These are phyloP conservation scores for Acacia melanoxylon DNA, from an alignment of 306 rosid species.

Conservation along the genomic window DNA sequence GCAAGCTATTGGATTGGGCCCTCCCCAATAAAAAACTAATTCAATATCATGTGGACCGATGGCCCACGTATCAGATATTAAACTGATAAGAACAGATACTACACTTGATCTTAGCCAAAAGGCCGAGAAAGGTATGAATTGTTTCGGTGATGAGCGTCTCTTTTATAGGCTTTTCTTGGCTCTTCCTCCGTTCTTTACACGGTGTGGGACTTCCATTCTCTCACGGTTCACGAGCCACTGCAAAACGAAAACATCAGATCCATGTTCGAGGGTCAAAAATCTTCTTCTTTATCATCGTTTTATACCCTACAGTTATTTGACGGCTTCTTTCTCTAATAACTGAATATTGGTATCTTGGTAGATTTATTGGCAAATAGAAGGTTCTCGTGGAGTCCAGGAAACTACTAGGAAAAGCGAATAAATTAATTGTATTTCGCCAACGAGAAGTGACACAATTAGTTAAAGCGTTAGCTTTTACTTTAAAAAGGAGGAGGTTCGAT, in stretches of 20 bases:
- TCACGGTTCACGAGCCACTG: not conserved
- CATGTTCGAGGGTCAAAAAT: not conserved
- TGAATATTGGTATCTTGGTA: not conserved
- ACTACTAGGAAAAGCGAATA: not conserved
- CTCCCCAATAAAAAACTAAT: not conserved
- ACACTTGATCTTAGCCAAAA: slow-evolving; percentile 30
- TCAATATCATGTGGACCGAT: not conserved
- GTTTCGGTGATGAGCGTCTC: accelerated
- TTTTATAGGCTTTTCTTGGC: not conserved
- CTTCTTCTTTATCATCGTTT: not conserved
- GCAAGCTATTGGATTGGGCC: not conserved
- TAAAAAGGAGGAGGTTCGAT: too few relatives aligned
- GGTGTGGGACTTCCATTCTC: not conserved
- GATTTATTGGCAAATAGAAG: not conserved
- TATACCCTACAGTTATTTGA: not conserved
- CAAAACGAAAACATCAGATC: not conserved
- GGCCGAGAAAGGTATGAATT: not conserved
- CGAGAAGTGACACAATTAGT: too few relatives aligned
- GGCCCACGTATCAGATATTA: slow-evolving; percentile 18
- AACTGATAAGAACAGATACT: not conserved
- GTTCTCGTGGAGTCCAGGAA: not conserved
- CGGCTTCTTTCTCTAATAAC: not conserved
- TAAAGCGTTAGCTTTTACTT: too few relatives aligned
- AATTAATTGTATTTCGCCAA: too few relatives aligned
- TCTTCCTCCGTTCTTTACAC: not conserved